Conservation (phyloP, 73 alveolate genomes). For the Urostyla sp. region DNA sequence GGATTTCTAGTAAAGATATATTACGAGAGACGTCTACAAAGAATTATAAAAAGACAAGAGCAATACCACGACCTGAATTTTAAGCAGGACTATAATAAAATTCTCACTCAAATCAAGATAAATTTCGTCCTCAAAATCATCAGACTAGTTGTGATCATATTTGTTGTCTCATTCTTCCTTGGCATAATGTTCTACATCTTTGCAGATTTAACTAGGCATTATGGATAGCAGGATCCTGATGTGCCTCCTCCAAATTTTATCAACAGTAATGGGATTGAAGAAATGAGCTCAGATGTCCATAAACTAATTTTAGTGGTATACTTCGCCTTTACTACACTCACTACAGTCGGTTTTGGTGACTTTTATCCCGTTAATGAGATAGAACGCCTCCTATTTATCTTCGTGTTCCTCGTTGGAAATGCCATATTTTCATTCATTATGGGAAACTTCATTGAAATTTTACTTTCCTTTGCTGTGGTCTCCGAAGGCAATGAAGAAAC, state of each 20-base stretch:
- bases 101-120: constrained; percentile 37
- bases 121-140: constrained; percentile 26
- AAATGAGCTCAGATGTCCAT: neutral
- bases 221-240: constrained; percentile 3
- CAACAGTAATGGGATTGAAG: neutral
- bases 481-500: constrained; percentile 38
- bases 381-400: constrained; percentile 31
- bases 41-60: constrained; percentile 10
- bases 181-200: constrained; percentile 56
- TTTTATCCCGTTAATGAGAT: constrained; percentile 43
- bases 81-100: constrained; percentile 42
- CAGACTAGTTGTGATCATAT: constrained; percentile 50
- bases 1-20: constrained; percentile 32
- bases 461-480: constrained; percentile 20
- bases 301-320: constrained; percentile 42
- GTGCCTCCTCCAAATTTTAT: constrained; percentile 5
- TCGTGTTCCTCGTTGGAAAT: constrained; percentile 50
- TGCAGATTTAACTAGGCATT: constrained; percentile 41
- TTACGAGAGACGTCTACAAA: constrained; percentile 27
- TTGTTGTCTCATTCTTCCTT: constrained; percentile 51
- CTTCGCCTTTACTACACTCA: constrained; percentile 63
- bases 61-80: constrained; percentile 6
- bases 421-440: constrained; percentile 65
- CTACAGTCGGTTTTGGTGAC: constrained; percentile 72
- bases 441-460: constrained; percentile 69